Conservation (phyloP, 352 stramenopile genomes). For the Thraustotheca clavata region DNA sequence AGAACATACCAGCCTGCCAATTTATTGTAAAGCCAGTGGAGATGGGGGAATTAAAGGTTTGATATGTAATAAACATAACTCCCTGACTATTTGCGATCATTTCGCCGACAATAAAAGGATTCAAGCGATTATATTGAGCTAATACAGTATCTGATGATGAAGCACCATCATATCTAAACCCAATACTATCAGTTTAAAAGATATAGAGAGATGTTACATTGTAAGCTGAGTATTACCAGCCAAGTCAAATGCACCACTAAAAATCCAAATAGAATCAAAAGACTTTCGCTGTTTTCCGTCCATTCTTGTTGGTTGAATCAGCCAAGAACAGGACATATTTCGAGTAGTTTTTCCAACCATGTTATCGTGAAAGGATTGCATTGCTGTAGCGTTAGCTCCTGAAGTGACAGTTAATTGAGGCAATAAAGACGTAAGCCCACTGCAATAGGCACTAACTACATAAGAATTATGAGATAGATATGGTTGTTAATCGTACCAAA, state of each 20-base stretch:
- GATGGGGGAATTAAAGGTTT: background rate
- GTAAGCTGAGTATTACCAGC: background rate
- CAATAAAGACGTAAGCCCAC: background rate
- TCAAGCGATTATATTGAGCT: background rate
- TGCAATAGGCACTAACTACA: constrained; percentile 13
- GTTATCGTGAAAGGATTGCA: constrained; percentile 1
- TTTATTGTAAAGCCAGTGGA: background rate
- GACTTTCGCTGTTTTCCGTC: background rate
- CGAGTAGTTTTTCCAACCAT: background rate
- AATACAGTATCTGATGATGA: background rate
- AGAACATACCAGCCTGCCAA: constrained; percentile 7
- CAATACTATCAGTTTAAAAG: background rate
- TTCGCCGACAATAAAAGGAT: background rate
- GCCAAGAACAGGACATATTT: constrained; percentile 15
- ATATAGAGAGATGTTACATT: background rate
- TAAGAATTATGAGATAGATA: background rate
- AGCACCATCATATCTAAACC: constrained; percentile 9
- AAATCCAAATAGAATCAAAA: constrained; percentile 17
- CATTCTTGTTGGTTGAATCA: background rate
- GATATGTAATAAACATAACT: constrained; percentile 1
- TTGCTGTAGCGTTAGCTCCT: background rate
- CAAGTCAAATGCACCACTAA: background rate
- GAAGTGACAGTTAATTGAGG: background rate
- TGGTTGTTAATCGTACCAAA: background rate
- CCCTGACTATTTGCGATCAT: background rate